Percentiles rank a stretch among this genome's conserved stretches.
phyloP scores from a whole-genome alignment of 345 rosid genomes.

The Conringia planisiliqua region DNA sequence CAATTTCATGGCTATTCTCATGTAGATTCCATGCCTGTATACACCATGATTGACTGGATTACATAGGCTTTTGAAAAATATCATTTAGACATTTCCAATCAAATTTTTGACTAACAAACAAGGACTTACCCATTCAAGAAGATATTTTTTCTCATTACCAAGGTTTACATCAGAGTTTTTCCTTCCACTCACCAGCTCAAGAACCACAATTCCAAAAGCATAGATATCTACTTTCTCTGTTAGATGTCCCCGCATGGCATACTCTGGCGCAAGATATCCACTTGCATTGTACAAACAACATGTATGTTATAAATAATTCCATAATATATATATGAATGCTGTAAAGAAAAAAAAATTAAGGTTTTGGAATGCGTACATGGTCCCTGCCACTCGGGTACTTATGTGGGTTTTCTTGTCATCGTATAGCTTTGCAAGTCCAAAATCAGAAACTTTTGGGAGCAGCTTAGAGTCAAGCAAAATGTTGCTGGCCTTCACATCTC shows the following conservation, averaged over 20 bases:
- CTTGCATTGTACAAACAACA: constrained; percentile 18
- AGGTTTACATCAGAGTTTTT: constrained; percentile 29
- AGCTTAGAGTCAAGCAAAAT: constrained; percentile 48
- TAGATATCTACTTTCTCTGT: constrained; percentile 58
- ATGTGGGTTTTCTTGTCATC: constrained; percentile 41
- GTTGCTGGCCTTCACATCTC: constrained; percentile 63
- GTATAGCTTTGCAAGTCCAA: constrained; percentile 41
- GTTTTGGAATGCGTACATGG: constrained; percentile 24
- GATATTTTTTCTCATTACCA: constrained; percentile 37
- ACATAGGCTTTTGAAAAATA: neutral
- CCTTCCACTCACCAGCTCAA: constrained; percentile 37
- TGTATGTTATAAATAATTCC: constrained; percentile 26
- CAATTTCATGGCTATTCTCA: constrained; percentile 36
- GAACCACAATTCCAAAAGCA: constrained; percentile 2
- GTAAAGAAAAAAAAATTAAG: neutral
- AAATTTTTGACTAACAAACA: neutral
- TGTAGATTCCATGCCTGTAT: constrained; percentile 56
- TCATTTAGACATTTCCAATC: neutral
- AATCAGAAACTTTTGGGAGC: constrained; percentile 41
- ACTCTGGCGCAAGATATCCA: constrained; percentile 67
- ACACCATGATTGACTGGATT: neutral
- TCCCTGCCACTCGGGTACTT: constrained; percentile 44
- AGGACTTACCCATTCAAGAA: constrained; percentile 56
- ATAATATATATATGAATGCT: too few species aligned
- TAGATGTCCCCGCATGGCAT: constrained; percentile 63